Evolutionary conservation across 768 basidiomycete species (phyloP), one percentile per base, ranked within the genome.

Genomic region (Lactarius indigo): DNA sequence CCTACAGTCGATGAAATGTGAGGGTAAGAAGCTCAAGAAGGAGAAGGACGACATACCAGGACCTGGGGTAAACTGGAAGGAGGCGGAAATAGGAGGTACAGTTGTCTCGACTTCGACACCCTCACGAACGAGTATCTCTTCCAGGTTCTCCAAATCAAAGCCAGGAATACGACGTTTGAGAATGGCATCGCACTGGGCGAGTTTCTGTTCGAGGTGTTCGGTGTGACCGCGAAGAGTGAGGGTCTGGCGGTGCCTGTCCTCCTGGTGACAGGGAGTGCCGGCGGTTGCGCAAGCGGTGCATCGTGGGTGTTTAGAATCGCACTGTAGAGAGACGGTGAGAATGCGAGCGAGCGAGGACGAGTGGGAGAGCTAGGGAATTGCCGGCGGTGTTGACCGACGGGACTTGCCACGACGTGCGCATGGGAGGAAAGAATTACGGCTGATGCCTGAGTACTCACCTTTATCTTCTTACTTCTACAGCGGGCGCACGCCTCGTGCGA

Each of bases 381-480:
- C 89, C 88, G 88, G 86, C 88, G 89, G 88, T 83, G 78, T 79
- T 77, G 79, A 79, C 80, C 82, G 81, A 80, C 77, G 77, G 77
- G 76, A 77, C 76, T 78, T 78, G 77, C 77, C 70, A 65, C 69
- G 68, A 65, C 58, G 60, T 62, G 44, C 61, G 68, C 52, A 59
- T 57, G 59, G 59, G 64, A 68, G 66, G 57, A 63, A 52, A 64
- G 59, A 57, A 72, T 66, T 64, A 59, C 58, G 68, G 64, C 78
- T 78, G 77, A 82, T 86, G 87, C 50, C 50, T 52, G 50, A 52
- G 86, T 80, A 79, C 83, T 76, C 76, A 87, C 90, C 91, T 94
- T 94, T 80, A 94, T 94, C 89, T 94, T 94, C 87, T 94, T 94
- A 81, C 88, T 89, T 85, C 92, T 90, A 84, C 92, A 94, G 76